phyloP scores from a whole-genome alignment of 2,329 filamentous ascomycete genomes.

The Nothopassalora personata region DNA sequence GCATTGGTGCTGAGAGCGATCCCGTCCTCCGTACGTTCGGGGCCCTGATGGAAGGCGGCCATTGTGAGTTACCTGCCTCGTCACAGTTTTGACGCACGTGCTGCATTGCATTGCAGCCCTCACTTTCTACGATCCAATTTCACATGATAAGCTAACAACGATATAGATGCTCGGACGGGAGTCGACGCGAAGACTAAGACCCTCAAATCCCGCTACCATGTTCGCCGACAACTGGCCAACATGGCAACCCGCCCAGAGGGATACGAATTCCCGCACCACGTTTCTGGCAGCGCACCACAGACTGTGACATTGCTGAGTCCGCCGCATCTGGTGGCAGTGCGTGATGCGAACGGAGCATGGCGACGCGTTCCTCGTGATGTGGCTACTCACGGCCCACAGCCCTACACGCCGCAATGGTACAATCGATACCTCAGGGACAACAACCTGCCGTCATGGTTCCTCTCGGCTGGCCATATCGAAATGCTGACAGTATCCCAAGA shows the following conservation, averaged over 20 bases:
- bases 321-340: slow-evolving; percentile 7
- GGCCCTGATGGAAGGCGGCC: neutral
- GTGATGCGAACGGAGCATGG: slow-evolving; percentile 5
- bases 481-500: neutral
- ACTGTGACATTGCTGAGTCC: slow-evolving; percentile 7
- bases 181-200: neutral
- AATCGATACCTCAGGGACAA: slow-evolving; percentile 6
- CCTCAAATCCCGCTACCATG: neutral
- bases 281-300: neutral
- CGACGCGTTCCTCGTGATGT: neutral
- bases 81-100: neutral
- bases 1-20: neutral
- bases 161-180: neutral
- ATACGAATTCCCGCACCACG: slow-evolving; percentile 2
- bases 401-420: slow-evolving; percentile 9
- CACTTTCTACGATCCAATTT: neutral
- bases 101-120: neutral
- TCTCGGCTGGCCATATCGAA: neutral
- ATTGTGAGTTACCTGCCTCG: neutral
- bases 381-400: slow-evolving; percentile 1
- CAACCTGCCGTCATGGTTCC: slow-evolving; percentile 2
- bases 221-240: neutral
- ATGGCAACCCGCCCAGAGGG: slow-evolving; percentile 2
- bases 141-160: neutral
- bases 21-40: neutral